Base-by-base conservation (phyloP, 75 land plant genomes). In the Azolla pinnata region DNA sequence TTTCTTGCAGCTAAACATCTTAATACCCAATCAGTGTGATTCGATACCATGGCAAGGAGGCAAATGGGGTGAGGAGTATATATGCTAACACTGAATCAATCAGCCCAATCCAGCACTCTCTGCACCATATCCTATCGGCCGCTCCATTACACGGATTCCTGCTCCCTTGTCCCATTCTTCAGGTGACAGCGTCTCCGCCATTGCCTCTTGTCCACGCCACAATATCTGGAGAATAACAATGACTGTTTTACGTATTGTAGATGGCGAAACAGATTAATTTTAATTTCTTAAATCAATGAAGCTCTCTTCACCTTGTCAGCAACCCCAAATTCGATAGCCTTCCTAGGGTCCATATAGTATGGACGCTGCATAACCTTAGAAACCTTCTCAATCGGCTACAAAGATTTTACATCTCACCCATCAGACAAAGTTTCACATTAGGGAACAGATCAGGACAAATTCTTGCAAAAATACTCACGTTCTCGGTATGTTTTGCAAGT, bases 121-220 rank as follows among this genome's bases (percentile, higher is more conserved):
- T 34, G 70, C 64, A 53, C 75, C 70, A 35, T 65, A 66, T n/a
- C 65, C 54, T 48, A 63, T 49, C 3, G 61, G 67, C 21, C 31
- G 63, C 27, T 83, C 84, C 60, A 77, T 62, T 51, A 76, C 84
- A 63, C 76, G 73, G 23, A 88, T 83, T 12, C 87, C 84, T 53
- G 93, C 80, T 56, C 54, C 63, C 57, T 65, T 67, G 61, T 83
- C 93, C 93, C 87, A 88, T 20, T 74, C 82, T 53, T 88, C 93
- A 0, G 87, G 73, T 20, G 83, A 63, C 29, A 72, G 63, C 29
- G 78, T 79, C 57, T 88, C 93, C 33, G 79, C 71, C 85, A 83
- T 88, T 30, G 72, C 79, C 66, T 88, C 93, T 59, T 88, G 87
- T 29, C 93, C 93, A 58, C 93, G 86, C 93, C 93, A 88, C 46